A percentile compares a stretch with the other conserved stretches of the same genome.
These are phyloP conservation scores for Cyberlindnera nakhonratchasimensis DNA, from an alignment of 805 yeast genomes.

Conservation along the genomic window DNA sequence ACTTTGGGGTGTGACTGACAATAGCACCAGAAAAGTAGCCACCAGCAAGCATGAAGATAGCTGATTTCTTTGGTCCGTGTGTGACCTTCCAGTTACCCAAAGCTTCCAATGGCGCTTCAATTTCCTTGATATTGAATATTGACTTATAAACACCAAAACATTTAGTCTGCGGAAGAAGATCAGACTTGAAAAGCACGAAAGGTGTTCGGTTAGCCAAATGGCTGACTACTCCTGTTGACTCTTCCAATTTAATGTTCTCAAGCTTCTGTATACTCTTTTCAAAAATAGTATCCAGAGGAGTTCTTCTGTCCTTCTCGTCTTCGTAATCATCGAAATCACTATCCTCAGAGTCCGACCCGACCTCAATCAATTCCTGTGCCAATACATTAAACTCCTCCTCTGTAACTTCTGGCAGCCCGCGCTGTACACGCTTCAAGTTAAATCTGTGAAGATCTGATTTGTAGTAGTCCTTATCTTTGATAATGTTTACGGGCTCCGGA, in stretches of 20 bases:
- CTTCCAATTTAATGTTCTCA: constrained; percentile 20
- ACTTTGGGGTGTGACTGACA: constrained; percentile 62
- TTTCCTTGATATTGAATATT: constrained; percentile 43
- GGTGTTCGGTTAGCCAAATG: constrained; percentile 72
- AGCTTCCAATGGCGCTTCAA: constrained; percentile 47
- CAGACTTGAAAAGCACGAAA: constrained; percentile 53
- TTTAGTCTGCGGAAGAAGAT: constrained; percentile 39
- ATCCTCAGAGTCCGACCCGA: constrained; percentile 56
- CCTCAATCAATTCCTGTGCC: constrained; percentile 48
- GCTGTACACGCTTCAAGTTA: constrained; percentile 53
- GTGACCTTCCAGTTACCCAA: constrained; percentile 38
- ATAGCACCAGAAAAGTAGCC: constrained; percentile 98
- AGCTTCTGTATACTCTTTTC: constrained; percentile 21
- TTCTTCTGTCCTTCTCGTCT: constrained; percentile 19
- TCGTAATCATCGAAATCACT: constrained; percentile 29
- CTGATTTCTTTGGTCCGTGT: constrained; percentile 45
- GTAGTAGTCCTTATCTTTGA: constrained; percentile 41
- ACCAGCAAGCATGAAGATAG: constrained; percentile 91
- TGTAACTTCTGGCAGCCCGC: constrained; percentile 42
- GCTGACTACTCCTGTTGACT: constrained; percentile 37
- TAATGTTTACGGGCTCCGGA: not conserved
- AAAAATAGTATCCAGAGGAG: constrained; percentile 22
- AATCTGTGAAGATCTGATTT: constrained; percentile 56
- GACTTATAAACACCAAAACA: constrained; percentile 70
- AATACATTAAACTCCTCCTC: constrained; percentile 58